These are phyloP conservation scores for Ceratobasidium sp. DNA, from an alignment of 1,284 basidiomycete genomes.

Conservation along the genomic window DNA sequence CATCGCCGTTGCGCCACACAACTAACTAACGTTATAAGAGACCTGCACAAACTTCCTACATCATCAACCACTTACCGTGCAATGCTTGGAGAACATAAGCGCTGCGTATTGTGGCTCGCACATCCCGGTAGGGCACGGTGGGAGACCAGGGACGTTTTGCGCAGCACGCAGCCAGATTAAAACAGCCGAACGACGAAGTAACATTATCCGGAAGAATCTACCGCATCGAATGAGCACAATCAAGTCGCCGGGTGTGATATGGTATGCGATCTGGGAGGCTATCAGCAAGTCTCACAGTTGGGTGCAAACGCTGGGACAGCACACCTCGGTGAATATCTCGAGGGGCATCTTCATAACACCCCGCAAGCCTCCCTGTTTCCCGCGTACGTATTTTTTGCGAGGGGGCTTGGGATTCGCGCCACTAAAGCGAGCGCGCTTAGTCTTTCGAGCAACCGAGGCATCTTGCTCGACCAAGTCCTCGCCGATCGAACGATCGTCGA, in stretches of 20 bases:
- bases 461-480: neutral
- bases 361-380: slow-evolving; percentile 1
- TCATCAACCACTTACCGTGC: neutral
- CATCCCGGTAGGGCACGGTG: slow-evolving; percentile 20
- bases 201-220: slow-evolving; percentile 9
- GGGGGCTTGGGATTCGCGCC: neutral
- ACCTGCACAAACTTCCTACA: neutral
- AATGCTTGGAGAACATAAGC: slow-evolving; percentile 3
- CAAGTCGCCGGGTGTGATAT: neutral
- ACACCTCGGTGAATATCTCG: slow-evolving; percentile 8
- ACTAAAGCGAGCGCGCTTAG: slow-evolving; percentile 5
- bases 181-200: slow-evolving; percentile 1
- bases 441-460: neutral
- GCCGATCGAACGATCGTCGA: too few relatives aligned
- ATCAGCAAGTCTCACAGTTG: neutral
- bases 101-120: slow-evolving; percentile 28
- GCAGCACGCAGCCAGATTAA: slow-evolving; percentile 7
- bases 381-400: neutral
- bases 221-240: neutral
- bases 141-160: neutral
- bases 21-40: neutral
- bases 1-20: slow-evolving; percentile 8
- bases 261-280: slow-evolving; percentile 1
- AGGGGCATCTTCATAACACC: slow-evolving; percentile 26
- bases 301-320: neutral